Evolutionary conservation across 257 asterid genomes (phyloP).

Genomic region (Solanum clarkiae): DNA sequence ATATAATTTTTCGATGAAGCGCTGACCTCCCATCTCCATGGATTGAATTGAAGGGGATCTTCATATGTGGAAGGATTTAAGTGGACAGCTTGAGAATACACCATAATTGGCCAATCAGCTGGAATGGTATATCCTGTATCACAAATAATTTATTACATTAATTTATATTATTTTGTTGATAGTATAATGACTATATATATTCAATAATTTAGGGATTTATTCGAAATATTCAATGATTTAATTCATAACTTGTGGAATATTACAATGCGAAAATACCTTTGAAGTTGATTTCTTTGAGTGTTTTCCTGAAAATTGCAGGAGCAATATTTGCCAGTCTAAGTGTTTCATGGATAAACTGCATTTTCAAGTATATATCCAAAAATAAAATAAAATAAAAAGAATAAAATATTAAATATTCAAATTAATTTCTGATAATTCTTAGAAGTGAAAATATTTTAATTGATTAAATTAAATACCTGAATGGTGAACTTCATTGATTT

Average conservation of each 20-base stretch:
- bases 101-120: conserved; percentile 87
- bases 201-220: too few species aligned
- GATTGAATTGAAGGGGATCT: conserved; percentile 70
- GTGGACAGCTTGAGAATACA: conserved; percentile 86
- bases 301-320: conserved; percentile 74
- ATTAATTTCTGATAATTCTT: too few species aligned
- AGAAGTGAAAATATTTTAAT: too few species aligned
- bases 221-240: too few species aligned
- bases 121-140: conserved; percentile 78
- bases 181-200: too few species aligned
- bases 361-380: neutral
- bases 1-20: neutral
- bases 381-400: too few species aligned
- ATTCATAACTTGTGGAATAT: neutral
- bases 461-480: conserved; percentile 31
- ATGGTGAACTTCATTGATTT: conserved; percentile 80
- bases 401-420: too few species aligned
- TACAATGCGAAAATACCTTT: conserved; percentile 26
- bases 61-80: conserved; percentile 53
- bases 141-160: neutral
- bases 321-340: conserved; percentile 83
- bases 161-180: too few species aligned
- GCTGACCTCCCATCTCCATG: conserved; percentile 89
- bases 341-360: conserved; percentile 79
- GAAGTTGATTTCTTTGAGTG: conserved; percentile 50